A percentile compares a stretch with the other conserved stretches of the same genome.
Evolutionary conservation across 352 stramenopile genomes (phyloP).

Genomic region (Phytopythium oedochilum): DNA sequence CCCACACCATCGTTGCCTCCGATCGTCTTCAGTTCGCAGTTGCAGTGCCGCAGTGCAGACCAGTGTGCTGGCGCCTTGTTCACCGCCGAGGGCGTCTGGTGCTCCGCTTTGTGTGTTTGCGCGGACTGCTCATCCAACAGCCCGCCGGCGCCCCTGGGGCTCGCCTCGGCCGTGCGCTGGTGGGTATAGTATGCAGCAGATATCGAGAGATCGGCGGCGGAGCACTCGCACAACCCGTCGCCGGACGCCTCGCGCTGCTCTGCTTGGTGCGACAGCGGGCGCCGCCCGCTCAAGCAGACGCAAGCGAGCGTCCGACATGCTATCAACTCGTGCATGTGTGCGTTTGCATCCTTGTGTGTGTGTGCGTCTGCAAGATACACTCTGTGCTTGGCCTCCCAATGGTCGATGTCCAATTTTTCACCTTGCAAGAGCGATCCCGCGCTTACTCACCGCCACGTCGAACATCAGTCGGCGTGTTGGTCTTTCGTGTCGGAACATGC

Average conservation of each 20-base stretch:
- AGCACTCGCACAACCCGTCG: not conserved
- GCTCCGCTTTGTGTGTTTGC: not conserved
- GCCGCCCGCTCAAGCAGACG: constrained; percentile 7
- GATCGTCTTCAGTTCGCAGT: not conserved
- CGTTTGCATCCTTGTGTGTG: no score
- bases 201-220: constrained; percentile 24
- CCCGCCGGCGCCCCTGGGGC: constrained; percentile 26
- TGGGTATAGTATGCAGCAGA: constrained; percentile 82
- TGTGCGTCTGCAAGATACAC: constrained; percentile 67
- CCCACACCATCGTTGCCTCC: not conserved
- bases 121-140: constrained; percentile 80
- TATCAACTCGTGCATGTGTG: constrained; percentile 6
- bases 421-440: constrained; percentile 60
- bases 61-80: no score
- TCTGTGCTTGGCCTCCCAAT: constrained; percentile 80
- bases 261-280: constrained; percentile 14
- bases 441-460: constrained; percentile 64
- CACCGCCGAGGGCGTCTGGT: not conserved
- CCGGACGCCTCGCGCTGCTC: constrained; percentile 7
- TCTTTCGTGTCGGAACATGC: constrained; percentile 75
- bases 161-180: constrained; percentile 30
- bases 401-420: constrained; percentile 87
- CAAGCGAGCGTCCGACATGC: constrained; percentile 32
- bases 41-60: not conserved
- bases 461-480: constrained; percentile 57